Conservation (phyloP, 768 basidiomycete species). For the Trametes cubensis region DNA sequence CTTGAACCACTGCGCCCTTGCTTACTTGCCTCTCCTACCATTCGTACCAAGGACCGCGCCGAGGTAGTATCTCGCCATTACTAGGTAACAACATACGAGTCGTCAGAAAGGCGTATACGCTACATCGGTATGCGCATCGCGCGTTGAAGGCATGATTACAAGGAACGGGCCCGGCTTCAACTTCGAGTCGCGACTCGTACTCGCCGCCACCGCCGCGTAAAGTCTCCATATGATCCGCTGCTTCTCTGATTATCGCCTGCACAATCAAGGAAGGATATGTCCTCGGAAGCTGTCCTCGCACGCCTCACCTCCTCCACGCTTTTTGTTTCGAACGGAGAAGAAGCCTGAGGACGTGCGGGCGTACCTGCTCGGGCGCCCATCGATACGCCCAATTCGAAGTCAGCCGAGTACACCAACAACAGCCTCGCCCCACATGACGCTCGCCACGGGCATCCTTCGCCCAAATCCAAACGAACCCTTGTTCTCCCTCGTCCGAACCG, state of each 20-base stretch:
- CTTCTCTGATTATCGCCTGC: constrained; percentile 13
- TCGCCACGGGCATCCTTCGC: not conserved
- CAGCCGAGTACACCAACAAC: constrained; percentile 9
- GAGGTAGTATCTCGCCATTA: too few species aligned
- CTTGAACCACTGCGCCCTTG: too few species aligned
- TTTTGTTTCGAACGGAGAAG: not conserved
- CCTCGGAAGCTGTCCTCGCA: not conserved
- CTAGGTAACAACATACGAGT: too few species aligned
- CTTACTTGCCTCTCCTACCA: too few species aligned
- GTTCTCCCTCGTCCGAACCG: not conserved
- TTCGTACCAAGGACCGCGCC: too few species aligned
- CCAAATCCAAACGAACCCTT: not conserved
- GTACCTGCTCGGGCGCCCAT: constrained; percentile 9
- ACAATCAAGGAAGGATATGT: not conserved
- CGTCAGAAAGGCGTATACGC: not conserved
- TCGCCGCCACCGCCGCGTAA: not conserved
- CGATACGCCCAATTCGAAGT: constrained; percentile 18
- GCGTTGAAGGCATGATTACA: too few species aligned
- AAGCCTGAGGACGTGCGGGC: not conserved
- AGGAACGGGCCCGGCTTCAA: too few species aligned
- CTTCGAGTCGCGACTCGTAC: too few species aligned
- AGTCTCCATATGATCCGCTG: not conserved
- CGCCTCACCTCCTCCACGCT: not conserved
- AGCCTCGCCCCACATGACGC: not conserved
- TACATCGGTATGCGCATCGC: too few species aligned